Conservation (phyloP, 108 stramenopile genomes). For the Stephanodiscus triporus region DNA sequence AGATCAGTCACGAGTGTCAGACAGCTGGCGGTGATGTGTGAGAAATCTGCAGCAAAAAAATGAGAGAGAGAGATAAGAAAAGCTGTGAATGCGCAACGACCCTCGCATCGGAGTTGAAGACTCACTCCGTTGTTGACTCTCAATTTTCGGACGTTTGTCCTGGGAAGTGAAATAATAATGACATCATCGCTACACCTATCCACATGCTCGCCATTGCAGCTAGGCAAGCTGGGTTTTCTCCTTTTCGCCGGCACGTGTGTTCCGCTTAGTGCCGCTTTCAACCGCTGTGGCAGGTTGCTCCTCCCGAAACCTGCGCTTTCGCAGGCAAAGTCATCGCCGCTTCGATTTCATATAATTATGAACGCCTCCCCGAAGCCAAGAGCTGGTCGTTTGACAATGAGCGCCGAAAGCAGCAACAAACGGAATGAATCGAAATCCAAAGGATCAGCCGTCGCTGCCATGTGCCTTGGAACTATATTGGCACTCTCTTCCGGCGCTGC, state of each 20-base stretch:
- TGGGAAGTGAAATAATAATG: neutral
- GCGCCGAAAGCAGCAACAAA: neutral
- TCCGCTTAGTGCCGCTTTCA: conserved; percentile 4
- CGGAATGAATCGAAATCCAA: conserved; percentile 5
- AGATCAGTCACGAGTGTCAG: too few relatives aligned
- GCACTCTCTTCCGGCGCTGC: conserved; percentile 20
- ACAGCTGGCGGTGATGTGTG: too few relatives aligned
- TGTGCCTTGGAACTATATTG: conserved; percentile 6
- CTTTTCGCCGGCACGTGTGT: conserved; percentile 7
- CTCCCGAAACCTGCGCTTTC: neutral
- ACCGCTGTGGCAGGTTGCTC: neutral
- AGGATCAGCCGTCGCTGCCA: conserved; percentile 8
- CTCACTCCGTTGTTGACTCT: too few relatives aligned
- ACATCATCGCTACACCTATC: neutral
- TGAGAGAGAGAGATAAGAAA: too few relatives aligned
- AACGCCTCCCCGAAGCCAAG: neutral
- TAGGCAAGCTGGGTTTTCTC: conserved; percentile 1
- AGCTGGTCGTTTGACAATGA: neutral
- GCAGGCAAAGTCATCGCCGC: neutral
- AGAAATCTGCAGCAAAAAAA: too few relatives aligned
- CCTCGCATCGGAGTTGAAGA: too few relatives aligned
- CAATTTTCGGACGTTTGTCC: too few relatives aligned
- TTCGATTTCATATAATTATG: neutral
- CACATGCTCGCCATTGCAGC: conserved; percentile 2
- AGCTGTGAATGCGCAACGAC: too few relatives aligned